Percentiles rank a stretch among this genome's conserved stretches.
phyloP scores from a whole-genome alignment of 2,329 filamentous ascomycete genomes.

The Colletotrichum falcatum region DNA sequence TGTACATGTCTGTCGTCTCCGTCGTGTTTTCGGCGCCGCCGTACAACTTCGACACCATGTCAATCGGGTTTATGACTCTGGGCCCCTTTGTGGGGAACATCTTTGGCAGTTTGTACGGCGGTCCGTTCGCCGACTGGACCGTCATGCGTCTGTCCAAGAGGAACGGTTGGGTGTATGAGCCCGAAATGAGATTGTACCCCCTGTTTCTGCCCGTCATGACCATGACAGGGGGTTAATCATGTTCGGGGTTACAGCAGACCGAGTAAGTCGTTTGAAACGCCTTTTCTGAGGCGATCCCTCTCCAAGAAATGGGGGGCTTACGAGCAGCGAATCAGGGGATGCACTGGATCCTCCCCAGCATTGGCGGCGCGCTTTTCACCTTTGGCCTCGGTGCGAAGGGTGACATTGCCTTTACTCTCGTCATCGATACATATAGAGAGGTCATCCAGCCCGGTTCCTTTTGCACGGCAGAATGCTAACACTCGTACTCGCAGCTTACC shows the following conservation, averaged over 20 bases:
- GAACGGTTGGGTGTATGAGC: slow-evolving; percentile 56
- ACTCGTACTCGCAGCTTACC: slow-evolving; percentile 41
- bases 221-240: slow-evolving; percentile 51
- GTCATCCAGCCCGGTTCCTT: slow-evolving; percentile 41
- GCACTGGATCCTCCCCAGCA: slow-evolving; percentile 54
- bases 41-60: slow-evolving; percentile 45
- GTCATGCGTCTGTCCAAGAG: slow-evolving; percentile 51
- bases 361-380: slow-evolving; percentile 52
- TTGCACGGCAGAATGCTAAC: not conserved
- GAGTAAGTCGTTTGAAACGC: slow-evolving; percentile 44
- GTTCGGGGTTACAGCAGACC: slow-evolving; percentile 50
- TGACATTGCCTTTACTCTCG: slow-evolving; percentile 50
- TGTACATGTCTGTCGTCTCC: slow-evolving; percentile 48
- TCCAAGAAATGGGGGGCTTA: too few relatives aligned
- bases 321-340: slow-evolving; percentile 46
- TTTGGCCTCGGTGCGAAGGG: slow-evolving; percentile 52
- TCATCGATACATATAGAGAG: slow-evolving; percentile 53
- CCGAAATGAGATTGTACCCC: slow-evolving; percentile 55
- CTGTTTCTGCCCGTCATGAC: slow-evolving; percentile 46
- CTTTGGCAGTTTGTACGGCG: slow-evolving; percentile 52
- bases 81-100: slow-evolving; percentile 53
- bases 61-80: slow-evolving; percentile 46
- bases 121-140: slow-evolving; percentile 52
- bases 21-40: slow-evolving; percentile 49
- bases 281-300: too few relatives aligned